Percentiles rank a stretch among this genome's conserved stretches.
phyloP scores from a whole-genome alignment of 441 rosid species.

The Theobroma grandiflorum region DNA sequence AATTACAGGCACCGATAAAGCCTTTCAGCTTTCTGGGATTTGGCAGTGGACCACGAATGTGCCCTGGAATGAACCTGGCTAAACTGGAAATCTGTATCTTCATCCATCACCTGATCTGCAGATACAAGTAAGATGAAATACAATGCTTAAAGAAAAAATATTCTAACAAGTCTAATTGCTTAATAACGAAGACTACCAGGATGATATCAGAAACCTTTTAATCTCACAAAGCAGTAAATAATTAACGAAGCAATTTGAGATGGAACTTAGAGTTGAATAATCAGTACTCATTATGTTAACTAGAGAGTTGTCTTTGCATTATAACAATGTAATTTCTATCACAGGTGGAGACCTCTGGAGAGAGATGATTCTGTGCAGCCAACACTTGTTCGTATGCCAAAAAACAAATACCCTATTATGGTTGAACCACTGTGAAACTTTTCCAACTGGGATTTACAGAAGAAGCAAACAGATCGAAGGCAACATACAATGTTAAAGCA shows the following conservation, averaged over 20 bases:
- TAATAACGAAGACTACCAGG: background rate
- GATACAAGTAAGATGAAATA: slow-evolving; percentile 55
- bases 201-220: background rate
- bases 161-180: background rate
- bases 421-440: slow-evolving; percentile 47
- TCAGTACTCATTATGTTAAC: background rate
- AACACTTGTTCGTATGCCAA: slow-evolving; percentile 70
- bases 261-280: background rate
- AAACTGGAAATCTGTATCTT: slow-evolving; percentile 66
- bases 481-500: background rate
- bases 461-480: background rate
- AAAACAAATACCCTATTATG: slow-evolving; percentile 54
- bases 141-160: background rate
- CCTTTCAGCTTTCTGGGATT: slow-evolving; percentile 71
- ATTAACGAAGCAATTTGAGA: background rate
- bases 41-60: slow-evolving; percentile 72
- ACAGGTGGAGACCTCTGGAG: slow-evolving; percentile 65
- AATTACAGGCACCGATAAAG: slow-evolving; percentile 50
- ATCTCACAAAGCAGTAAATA: background rate
- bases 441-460: background rate
- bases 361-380: slow-evolving; percentile 67
- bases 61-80: slow-evolving; percentile 75
- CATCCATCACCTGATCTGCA: slow-evolving; percentile 66
- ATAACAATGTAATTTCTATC: slow-evolving; percentile 1
- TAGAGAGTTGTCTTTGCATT: background rate